Evolutionary conservation across 1,284 basidiomycete species (phyloP).

Genomic region (Puccinia horiana): DNA sequence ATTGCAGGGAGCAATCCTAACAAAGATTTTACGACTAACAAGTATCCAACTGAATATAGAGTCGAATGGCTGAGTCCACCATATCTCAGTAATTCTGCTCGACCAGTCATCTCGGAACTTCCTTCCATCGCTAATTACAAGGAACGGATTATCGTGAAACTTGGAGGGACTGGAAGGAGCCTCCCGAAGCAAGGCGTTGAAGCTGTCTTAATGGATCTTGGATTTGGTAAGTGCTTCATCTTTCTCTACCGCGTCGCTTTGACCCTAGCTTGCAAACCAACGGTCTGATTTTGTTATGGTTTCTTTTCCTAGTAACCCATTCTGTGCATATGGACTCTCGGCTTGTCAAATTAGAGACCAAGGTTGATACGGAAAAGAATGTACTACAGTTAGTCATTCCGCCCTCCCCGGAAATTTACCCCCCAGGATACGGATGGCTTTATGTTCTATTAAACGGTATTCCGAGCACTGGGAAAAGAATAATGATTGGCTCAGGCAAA

Average conservation of each 20-base stretch:
- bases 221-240: constrained; percentile 28
- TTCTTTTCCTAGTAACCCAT: constrained; percentile 28
- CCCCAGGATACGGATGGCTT: constrained; percentile 45
- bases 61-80: constrained; percentile 68
- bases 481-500: constrained; percentile 41
- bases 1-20: constrained; percentile 82
- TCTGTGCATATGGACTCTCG: constrained; percentile 25
- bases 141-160: neutral
- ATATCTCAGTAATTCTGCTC: neutral
- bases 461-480: constrained; percentile 18
- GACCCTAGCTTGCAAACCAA: no score
- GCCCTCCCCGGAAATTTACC: constrained; percentile 12
- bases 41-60: constrained; percentile 75
- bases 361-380: neutral
- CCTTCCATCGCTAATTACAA: constrained; percentile 16
- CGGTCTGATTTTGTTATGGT: neutral
- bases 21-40: constrained; percentile 69
- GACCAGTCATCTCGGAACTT: constrained; percentile 15
- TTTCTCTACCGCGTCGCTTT: neutral
- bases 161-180: neutral
- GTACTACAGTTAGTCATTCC: neutral
- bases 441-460: constrained; percentile 21
- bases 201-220: constrained; percentile 32
- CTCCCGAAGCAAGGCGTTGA: neutral
- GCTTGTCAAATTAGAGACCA: neutral